phyloP scores from a whole-genome alignment of 208 protist species.

The Trichomonas vaginalis region DNA sequence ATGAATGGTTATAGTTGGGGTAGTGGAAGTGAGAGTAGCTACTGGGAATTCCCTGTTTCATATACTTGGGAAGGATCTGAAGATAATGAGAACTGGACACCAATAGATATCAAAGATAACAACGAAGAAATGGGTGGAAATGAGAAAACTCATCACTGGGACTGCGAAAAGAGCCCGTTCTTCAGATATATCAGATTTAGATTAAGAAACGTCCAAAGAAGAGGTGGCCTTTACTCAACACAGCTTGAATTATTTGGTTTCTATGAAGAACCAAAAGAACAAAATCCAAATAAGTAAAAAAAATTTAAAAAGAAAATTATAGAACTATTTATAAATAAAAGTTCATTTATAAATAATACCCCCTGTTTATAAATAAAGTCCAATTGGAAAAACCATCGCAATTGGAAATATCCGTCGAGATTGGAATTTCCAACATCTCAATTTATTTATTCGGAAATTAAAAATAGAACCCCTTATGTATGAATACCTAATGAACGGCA shows the following conservation, averaged over 20 bases:
- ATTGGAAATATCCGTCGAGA: too few species aligned
- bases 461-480: too few species aligned
- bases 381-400: too few species aligned
- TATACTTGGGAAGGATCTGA: neutral
- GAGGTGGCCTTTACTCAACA: neutral
- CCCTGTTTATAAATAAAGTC: too few species aligned
- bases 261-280: neutral
- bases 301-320: too few species aligned
- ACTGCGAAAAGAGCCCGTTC: neutral
- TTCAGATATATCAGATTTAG: neutral
- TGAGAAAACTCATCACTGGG: neutral
- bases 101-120: neutral
- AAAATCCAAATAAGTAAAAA: neutral
- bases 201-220: neutral
- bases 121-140: neutral
- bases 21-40: neutral
- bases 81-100: neutral
- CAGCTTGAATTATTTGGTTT: neutral
- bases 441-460: too few species aligned
- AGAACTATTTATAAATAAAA: too few species aligned
- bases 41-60: neutral
- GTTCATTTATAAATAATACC: too few species aligned
- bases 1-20: neutral
- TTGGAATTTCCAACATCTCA: too few species aligned
- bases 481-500: too few species aligned